Evolutionary conservation across 305 asterid species (phyloP), one percentile per base, ranked within the genome.

Genomic region (Stenogyne calaminthoides): DNA sequence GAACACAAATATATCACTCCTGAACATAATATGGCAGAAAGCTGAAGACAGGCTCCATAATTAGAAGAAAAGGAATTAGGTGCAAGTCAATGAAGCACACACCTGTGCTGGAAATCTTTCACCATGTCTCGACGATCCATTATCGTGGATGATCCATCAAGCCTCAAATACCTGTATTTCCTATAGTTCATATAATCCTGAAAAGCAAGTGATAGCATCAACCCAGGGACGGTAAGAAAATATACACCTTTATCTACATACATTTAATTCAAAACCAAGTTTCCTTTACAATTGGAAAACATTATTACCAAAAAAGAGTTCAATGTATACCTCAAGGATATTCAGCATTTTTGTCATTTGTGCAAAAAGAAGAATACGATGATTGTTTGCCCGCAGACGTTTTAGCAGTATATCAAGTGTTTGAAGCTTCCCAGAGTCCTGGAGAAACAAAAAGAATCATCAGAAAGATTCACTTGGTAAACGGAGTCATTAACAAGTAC

Each of bases 401-500:
- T 90, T 95, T 61, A 95, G 85, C 67, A 95, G 86, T 76, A 90
- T 82, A 80, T 92, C 99, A 66, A 95, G 88, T 12, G 97, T 92
- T 78, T 95, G 98, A 79, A 95, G 99, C 93, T 95, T 95, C 76
- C 98, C 99, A 5, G 98, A 95, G 85, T 95, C 99, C 98, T 92
- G 88, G 63, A 61, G 79, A 71, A 79, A 80, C 49, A 82, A 9
- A 65, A 34, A 76, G n/a, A 58, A 70, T 34, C 19, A 56, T 56
- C 57, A 55, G 39, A 58, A 59, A 70, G 54, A 62, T 36, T 44
- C 73, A 84, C 61, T 74, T 61, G 42, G 40, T 19, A 20, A 15
- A 69, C 11, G 42, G 10, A 39, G 18, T 62, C 72, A 59, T 49
- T 49, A 64, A 71, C 34, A 78, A 68, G 64, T 19, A 42, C 11